Evolutionary conservation across 2,329 filamentous ascomycete genomes (phyloP).

Genomic region (Ophiocordyceps camponoti-leonardi): DNA sequence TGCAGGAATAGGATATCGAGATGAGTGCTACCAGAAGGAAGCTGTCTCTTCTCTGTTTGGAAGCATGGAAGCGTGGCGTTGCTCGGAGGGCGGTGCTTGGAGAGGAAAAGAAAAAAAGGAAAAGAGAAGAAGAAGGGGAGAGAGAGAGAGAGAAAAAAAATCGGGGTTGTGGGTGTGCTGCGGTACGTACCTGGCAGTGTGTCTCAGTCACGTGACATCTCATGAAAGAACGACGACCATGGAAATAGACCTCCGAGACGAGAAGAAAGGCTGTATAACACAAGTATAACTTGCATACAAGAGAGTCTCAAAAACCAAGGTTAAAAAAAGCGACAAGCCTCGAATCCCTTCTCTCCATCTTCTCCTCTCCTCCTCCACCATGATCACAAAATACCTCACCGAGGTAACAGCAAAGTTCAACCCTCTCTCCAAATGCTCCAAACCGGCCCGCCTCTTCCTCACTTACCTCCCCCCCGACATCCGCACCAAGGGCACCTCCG

Average conservation of each 20-base stretch:
- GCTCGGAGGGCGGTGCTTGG: constrained; percentile 8
- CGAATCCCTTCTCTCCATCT: no score
- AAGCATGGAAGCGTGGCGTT: constrained; percentile 10
- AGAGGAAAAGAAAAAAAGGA: constrained; percentile 1
- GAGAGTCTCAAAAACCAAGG: neutral
- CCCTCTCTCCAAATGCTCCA: constrained; percentile 66
- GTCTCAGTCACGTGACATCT: no score
- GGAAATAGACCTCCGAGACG: no score
- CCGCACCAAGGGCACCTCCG: constrained; percentile 53
- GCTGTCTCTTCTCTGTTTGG: constrained; percentile 6
- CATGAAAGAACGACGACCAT: no score
- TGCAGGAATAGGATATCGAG: constrained; percentile 1
- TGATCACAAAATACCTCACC: constrained; percentile 80
- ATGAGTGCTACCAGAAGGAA: no score
- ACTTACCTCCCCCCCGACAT: constrained; percentile 68
- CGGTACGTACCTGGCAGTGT: neutral
- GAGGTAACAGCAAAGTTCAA: constrained; percentile 79
- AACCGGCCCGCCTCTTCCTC: constrained; percentile 77
- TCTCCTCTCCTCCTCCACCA: constrained; percentile 14
- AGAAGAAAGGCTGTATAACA: no score
- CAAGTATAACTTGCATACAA: neutral
- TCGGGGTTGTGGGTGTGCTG: no score
- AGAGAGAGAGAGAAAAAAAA: neutral
- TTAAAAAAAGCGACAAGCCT: no score
- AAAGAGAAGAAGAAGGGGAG: neutral